Evolutionary conservation across 148 eudicot genomes (phyloP), one percentile per base, ranked within the genome.

Genomic region (Nyssa sinensis): DNA sequence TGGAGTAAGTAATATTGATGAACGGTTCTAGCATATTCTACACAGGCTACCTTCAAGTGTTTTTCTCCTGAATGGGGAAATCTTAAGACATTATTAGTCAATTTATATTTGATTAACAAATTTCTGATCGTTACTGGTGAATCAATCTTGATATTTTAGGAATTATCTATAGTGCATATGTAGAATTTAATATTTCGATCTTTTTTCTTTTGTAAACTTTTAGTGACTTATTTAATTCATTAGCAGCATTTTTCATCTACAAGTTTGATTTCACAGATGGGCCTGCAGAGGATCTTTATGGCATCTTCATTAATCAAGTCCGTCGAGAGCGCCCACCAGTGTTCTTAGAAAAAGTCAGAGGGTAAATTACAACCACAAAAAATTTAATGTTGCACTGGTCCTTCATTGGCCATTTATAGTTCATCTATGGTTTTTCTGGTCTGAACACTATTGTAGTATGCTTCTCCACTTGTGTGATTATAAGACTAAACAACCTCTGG

Each of bases 271-370:
- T 75, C 47, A 73, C 82, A 95, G 99, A 95, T 89, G 99, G 99
- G 39, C 99, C 97, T 69, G 96, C 99, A 28, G 97, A 95, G 81
- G 99, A 92, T 86, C 93, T 95, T 49, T 95, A 92, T 84, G 99
- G 97, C 19, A 89, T 95, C 75, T 95, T 92, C 76, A 95, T 95
- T n/a, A 95, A 95, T 78, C 83, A 91, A 80, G 96, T 95, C 29
- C 94, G 99, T 23, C 83, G 96, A 65, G 97, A 92, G 75, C 90
- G 97, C 24, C 90, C 99, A 30, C 93, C 97, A 21, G 94, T 92
- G 84, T 78, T 82, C 63, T 85, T 95, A 77, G 97, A 91, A 64
- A 83, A 79, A 74, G 84, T 95, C 70, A 95, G 90, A 77, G 97
- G 99, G 99, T 95, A 84, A 83, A 90, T 86, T 81, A 33, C 35